Conservation (phyloP, 2,329 filamentous ascomycete species). For the Ophiocordyceps camponoti-saundersi region DNA sequence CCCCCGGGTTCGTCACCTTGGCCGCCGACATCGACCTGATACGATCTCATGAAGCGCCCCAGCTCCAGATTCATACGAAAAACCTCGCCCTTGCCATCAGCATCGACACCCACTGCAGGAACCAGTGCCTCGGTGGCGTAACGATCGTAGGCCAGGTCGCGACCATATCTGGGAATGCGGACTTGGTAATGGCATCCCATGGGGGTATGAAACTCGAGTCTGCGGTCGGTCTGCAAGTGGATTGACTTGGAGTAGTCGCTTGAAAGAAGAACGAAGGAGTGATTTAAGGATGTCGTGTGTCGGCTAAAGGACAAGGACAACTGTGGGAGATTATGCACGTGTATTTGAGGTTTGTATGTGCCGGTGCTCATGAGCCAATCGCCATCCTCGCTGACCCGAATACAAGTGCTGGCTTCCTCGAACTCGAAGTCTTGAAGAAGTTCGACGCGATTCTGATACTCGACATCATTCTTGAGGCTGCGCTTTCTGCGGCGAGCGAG, state of each 20-base stretch:
- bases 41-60: slow-evolving; percentile 87
- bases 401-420: slow-evolving; percentile 82
- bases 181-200: slow-evolving; percentile 76
- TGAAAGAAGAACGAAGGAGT: slow-evolving; percentile 77
- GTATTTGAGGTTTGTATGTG: slow-evolving; percentile 53
- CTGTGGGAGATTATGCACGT: slow-evolving; percentile 88
- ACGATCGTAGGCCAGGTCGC: slow-evolving; percentile 74
- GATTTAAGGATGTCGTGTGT: slow-evolving; percentile 82
- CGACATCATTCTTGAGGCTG: slow-evolving; percentile 79
- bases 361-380: slow-evolving; percentile 96
- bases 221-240: slow-evolving; percentile 82
- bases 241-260: slow-evolving; percentile 87
- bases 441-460: slow-evolving; percentile 88
- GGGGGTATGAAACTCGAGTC: slow-evolving; percentile 83
- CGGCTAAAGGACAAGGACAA: slow-evolving; percentile 85
- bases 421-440: slow-evolving; percentile 96
- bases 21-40: slow-evolving; percentile 75
- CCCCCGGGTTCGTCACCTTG: slow-evolving; percentile 68
- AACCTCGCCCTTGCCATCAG: slow-evolving; percentile 76
- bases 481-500: slow-evolving; percentile 77
- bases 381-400: slow-evolving; percentile 84
- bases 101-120: slow-evolving; percentile 73
- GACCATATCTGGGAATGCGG: slow-evolving; percentile 82
- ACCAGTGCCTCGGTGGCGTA: slow-evolving; percentile 71
- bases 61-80: slow-evolving; percentile 84